Percentiles rank a stretch among this genome's conserved stretches.
phyloP scores from a whole-genome alignment of 2,329 filamentous ascomycete genomes.

The Coniochaeta ligniaria region DNA sequence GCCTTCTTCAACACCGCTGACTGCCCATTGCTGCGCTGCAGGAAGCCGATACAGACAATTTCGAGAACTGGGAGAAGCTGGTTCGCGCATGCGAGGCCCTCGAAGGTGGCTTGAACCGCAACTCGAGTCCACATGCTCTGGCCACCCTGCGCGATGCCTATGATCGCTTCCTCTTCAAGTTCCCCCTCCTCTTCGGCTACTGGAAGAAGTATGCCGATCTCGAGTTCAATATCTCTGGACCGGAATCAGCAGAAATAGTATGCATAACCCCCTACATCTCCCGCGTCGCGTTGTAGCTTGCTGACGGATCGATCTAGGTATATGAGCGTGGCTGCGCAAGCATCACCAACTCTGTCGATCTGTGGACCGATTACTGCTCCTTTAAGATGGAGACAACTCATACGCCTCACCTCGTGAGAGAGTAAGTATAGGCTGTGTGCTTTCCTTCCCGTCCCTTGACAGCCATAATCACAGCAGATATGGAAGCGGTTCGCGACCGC shows the following conservation, averaged over 20 bases:
- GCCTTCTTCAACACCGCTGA: constrained; percentile 12
- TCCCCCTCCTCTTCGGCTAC: constrained; percentile 92
- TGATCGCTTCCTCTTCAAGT: constrained; percentile 89
- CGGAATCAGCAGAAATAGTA: constrained; percentile 96
- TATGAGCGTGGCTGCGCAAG: constrained; percentile 94
- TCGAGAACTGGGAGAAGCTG: constrained; percentile 91
- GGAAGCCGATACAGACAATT: constrained; percentile 75
- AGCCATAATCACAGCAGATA: constrained; percentile 29
- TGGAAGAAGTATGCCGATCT: constrained; percentile 99
- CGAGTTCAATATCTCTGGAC: constrained; percentile 94
- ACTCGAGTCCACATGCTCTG: constrained; percentile 91
- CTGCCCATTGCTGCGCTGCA: constrained; percentile 17
- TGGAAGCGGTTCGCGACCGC: constrained; percentile 32
- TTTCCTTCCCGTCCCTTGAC: constrained; percentile 59
- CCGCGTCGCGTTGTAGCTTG: constrained; percentile 14
- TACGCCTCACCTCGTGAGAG: constrained; percentile 90
- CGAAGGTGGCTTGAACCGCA: constrained; percentile 90
- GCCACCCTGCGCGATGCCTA: constrained; percentile 80
- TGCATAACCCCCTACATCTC: constrained; percentile 14
- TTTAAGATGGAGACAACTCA: constrained; percentile 98
- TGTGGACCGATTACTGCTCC: constrained; percentile 95
- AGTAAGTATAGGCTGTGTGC: constrained; percentile 77
- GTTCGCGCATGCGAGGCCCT: constrained; percentile 75
- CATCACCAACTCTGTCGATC: constrained; percentile 86
- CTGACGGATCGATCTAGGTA: constrained; percentile 45